Evolutionary conservation across 2,329 filamentous ascomycete genomes (phyloP).

Genomic region (Aureobasidium pullulans): DNA sequence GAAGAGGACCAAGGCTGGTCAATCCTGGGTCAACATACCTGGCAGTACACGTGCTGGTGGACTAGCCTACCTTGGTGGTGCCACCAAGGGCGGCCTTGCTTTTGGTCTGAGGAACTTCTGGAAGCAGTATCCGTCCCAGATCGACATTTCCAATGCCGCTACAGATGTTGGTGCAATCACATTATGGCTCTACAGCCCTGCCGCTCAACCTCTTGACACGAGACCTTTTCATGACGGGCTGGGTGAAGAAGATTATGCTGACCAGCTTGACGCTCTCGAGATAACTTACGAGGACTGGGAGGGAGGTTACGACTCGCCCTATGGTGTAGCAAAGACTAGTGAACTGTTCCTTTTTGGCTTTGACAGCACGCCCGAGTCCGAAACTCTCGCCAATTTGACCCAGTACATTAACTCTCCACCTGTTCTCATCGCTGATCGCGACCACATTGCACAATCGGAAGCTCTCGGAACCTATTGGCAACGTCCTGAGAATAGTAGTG

Average conservation of each 20-base stretch:
- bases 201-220: background rate
- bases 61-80: background rate
- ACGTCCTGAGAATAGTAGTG: background rate
- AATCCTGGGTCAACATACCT: background rate
- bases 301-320: background rate
- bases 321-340: background rate
- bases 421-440: background rate
- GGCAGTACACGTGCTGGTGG: background rate
- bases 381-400: background rate
- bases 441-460: background rate
- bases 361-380: background rate
- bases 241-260: background rate
- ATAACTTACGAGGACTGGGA: background rate
- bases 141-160: background rate
- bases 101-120: background rate
- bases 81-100: background rate
- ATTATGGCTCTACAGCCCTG: background rate
- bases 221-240: background rate
- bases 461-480: background rate
- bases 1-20: background rate
- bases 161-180: background rate
- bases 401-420: background rate
- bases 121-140: background rate
- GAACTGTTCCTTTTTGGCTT: background rate
- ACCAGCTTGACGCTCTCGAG: background rate